A percentile compares a stretch with the other conserved stretches of the same genome.
These are phyloP conservation scores for Wallacemonas sp. DNA, from an alignment of 208 protist species.

Conservation along the genomic window DNA sequence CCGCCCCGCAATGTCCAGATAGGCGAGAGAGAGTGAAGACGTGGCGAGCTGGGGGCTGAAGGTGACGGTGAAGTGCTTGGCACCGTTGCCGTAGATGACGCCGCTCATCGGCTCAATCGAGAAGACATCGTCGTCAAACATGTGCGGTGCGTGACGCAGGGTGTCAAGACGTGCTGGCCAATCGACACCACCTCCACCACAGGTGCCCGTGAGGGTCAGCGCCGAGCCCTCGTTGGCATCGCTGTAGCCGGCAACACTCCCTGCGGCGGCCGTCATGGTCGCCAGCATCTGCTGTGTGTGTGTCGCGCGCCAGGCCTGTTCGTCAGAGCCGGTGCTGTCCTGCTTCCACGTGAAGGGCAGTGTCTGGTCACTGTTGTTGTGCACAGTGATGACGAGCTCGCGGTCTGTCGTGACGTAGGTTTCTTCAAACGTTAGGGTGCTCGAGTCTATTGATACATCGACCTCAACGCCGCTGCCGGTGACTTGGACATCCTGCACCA, in stretches of 20 bases:
- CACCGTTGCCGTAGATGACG: slow-evolving; percentile 75
- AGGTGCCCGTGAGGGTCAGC: no score
- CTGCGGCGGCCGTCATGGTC: background rate
- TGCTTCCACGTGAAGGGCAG: slow-evolving; percentile 86
- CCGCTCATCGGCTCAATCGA: slow-evolving; percentile 84
- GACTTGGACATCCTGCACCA: slow-evolving; percentile 72
- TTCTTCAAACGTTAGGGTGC: slow-evolving; percentile 59
- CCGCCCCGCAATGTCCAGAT: slow-evolving; percentile 81
- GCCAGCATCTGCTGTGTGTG: background rate
- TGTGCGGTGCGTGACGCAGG: slow-evolving; percentile 17
- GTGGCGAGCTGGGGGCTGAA: slow-evolving; percentile 89
- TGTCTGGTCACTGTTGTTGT: slow-evolving; percentile 84
- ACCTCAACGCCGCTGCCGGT: slow-evolving; percentile 69
- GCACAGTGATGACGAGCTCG: slow-evolving; percentile 78
- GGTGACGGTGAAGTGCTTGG: slow-evolving; percentile 84
- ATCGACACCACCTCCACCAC: background rate
- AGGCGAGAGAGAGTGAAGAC: slow-evolving; percentile 71
- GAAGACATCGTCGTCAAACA: slow-evolving; percentile 88
- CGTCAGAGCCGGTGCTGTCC: slow-evolving; percentile 6
- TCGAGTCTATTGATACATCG: slow-evolving; percentile 63
- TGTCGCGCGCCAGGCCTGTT: slow-evolving; percentile 5
- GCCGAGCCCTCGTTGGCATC: no score
- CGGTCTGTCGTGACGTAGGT: slow-evolving; percentile 92
- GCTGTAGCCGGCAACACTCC: background rate
- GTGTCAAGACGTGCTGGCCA: background rate